Evolutionary conservation across 2,329 filamentous ascomycete species (phyloP).

Genomic region (Xylariaceae sp.): DNA sequence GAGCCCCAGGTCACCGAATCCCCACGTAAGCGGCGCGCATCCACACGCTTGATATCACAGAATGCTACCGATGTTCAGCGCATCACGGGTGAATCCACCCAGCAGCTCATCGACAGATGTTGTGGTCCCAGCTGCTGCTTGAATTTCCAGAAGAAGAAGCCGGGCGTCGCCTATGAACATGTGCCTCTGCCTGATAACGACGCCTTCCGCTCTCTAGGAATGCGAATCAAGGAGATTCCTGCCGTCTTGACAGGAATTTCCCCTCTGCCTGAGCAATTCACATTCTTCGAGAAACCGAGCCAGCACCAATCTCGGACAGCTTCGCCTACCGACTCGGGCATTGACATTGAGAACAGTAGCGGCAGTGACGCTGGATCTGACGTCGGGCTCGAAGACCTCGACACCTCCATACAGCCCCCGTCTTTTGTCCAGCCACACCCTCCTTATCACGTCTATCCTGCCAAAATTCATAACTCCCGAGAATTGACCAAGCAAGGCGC

Average conservation of each 20-base stretch:
- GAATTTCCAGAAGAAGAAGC: slow-evolving; percentile 40
- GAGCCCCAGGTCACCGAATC: slow-evolving; percentile 44
- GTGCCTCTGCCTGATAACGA: slow-evolving; percentile 68
- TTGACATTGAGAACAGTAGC: slow-evolving; percentile 39
- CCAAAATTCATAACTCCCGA: slow-evolving; percentile 76
- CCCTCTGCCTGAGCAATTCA: slow-evolving; percentile 68
- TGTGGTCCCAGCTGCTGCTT: slow-evolving; percentile 62
- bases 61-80: slow-evolving; percentile 57
- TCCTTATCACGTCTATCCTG: slow-evolving; percentile 85
- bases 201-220: slow-evolving; percentile 72
- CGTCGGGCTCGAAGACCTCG: slow-evolving; percentile 39
- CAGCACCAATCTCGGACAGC: slow-evolving; percentile 35
- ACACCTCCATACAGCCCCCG: slow-evolving; percentile 68
- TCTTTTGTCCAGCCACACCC: slow-evolving; percentile 90
- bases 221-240: slow-evolving; percentile 71
- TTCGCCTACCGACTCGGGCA: slow-evolving; percentile 46
- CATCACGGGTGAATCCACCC: slow-evolving; percentile 59
- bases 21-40: slow-evolving; percentile 56
- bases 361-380: slow-evolving; percentile 32
- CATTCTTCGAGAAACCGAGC: slow-evolving; percentile 59
- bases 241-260: slow-evolving; percentile 65
- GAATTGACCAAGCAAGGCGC: slow-evolving; percentile 84
- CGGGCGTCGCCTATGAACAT: slow-evolving; percentile 46
- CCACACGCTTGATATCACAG: slow-evolving; percentile 61
- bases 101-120: slow-evolving; percentile 56